Percentiles rank a stretch among this genome's conserved stretches.
These are phyloP conservation scores for Wickerhamomyces alni DNA, from an alignment of 805 yeast species.

Conservation along the genomic window DNA sequence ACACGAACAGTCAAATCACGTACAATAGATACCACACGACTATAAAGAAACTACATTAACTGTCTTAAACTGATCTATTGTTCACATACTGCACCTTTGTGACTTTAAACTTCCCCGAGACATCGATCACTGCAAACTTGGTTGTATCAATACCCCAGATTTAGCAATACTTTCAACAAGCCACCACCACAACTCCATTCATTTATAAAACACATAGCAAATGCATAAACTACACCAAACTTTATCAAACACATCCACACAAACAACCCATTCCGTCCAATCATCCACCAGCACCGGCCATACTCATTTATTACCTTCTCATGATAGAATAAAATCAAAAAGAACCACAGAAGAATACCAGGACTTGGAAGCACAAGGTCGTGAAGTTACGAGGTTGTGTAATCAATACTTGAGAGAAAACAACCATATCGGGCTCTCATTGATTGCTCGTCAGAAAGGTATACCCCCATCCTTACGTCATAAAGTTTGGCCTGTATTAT, in stretches of 20 bases:
- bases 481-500: conserved; percentile 76
- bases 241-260: conserved; percentile 14
- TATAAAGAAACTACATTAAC: not conserved
- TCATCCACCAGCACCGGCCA: conserved; percentile 1
- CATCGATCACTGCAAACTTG: too few species aligned
- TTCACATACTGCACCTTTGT: too few species aligned
- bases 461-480: conserved; percentile 77
- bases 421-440: conserved; percentile 72
- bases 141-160: too few species aligned
- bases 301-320: conserved; percentile 9
- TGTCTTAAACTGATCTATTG: too few species aligned
- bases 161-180: too few species aligned
- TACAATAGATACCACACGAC: not conserved
- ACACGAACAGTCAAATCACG: conserved; percentile 1
- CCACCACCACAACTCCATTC: too few species aligned
- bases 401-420: conserved; percentile 47
- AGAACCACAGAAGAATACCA: conserved; percentile 3
- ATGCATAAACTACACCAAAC: conserved; percentile 14
- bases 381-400: conserved; percentile 42
- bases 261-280: not conserved
- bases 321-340: not conserved
- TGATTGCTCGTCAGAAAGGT: conserved; percentile 77
- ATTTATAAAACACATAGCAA: not conserved
- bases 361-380: conserved; percentile 5
- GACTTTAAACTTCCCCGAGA: too few species aligned